phyloP scores from a whole-genome alignment of 2,329 filamentous ascomycete genomes.

The Monilinia laxa region DNA sequence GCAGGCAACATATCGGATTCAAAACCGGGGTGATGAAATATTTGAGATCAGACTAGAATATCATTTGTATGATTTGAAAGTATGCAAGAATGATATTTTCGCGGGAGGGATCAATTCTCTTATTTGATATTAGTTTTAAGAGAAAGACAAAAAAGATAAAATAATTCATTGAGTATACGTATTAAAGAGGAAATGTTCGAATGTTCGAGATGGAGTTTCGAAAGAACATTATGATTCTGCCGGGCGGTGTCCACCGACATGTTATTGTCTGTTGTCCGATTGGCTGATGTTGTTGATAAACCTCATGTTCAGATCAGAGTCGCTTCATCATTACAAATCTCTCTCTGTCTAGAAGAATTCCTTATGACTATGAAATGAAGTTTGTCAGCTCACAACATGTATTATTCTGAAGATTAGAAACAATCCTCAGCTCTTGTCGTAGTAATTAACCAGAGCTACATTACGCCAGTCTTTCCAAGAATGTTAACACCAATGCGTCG shows the following conservation, averaged over 20 bases:
- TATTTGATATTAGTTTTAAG: too few species aligned
- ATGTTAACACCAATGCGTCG: conserved; percentile 6
- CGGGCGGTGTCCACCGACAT: conserved; percentile 5
- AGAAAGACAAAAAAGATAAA: neutral
- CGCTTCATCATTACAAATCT: neutral
- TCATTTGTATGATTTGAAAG: neutral
- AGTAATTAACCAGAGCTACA: neutral
- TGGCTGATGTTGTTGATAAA: neutral
- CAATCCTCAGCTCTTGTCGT: neutral
- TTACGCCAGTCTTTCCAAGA: neutral
- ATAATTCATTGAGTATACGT: neutral
- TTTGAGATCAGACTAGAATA: neutral
- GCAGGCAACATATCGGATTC: conserved; percentile 10
- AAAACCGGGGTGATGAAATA: conserved; percentile 1
- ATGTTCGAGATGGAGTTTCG: neutral
- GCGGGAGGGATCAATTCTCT: neutral
- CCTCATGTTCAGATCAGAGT: neutral
- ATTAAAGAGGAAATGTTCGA: neutral
- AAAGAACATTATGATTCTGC: conserved; percentile 13
- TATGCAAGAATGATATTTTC: neutral
- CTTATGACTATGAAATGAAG: neutral
- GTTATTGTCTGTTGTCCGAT: neutral
- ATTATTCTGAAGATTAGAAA: neutral
- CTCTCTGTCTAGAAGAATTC: neutral
- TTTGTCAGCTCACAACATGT: neutral